Base-by-base conservation (phyloP, 305 asterid genomes). In the Salvia sclarea region DNA sequence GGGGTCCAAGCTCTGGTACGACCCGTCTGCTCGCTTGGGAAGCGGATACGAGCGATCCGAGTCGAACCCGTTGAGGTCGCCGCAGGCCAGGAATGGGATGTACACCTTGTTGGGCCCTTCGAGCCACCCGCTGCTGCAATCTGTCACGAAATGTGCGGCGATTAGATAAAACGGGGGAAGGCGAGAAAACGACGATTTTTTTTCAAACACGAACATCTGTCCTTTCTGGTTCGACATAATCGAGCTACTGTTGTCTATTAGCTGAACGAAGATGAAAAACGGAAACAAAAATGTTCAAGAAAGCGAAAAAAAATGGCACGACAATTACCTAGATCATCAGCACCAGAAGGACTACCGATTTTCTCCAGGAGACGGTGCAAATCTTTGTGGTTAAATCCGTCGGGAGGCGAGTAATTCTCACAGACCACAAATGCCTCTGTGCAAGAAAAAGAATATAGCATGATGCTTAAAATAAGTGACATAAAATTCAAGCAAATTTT, bases 401-500 rank as follows among this genome's bases (percentile, higher is more conserved):
- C 93, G 0, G 98, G 98, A 50, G 98, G 99, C 0, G 96, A 84
- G 86, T 94, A 91, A 61, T 91, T 87, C 78, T 91, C 97, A 61
- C 98, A 91, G 30, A 94, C 96, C 13, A 88, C 92, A 79, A 94
- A 94, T 73, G 99, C 99, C 92, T 94, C 99, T 94, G 94, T 49
- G 22, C 38, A 43, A 22, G 69, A 64, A 47, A 53, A 24, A 16
- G 4, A 74, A 61, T 53, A 3, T 60, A 59, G 43, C 12, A 55
- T 33, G 3, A 17, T 47, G 6, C 10, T 45, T 21, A 6, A 24
- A 18, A 18, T 22, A 70, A 21, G 7, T 8, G 3, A 49, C n/a
- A n/a, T 30, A 5, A 6, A 66, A 33, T 66, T n/a, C 17, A 17
- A 6, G 4, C 5, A 17, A 48, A 17, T 10, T 56, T 45, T 52